A percentile compares a stretch with the other conserved stretches of the same genome.
phyloP scores from a whole-genome alignment of 2,329 filamentous ascomycete species.

The Hypoxylon sp. region DNA sequence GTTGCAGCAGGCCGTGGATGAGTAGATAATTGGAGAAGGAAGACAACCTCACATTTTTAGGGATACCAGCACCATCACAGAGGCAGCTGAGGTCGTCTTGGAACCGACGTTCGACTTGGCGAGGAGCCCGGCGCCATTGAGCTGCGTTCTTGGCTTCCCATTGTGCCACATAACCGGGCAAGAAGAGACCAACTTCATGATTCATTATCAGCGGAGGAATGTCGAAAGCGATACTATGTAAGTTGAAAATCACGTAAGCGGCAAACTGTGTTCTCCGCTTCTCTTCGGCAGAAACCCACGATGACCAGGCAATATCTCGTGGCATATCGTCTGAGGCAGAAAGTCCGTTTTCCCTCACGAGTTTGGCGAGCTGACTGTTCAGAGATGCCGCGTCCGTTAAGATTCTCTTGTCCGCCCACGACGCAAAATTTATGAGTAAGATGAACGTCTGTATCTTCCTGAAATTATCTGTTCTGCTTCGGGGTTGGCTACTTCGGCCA shows the following conservation, averaged over 20 bases:
- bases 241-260: conserved; percentile 64
- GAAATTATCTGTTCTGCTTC: conserved; percentile 31
- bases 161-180: conserved; percentile 65
- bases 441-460: conserved; percentile 56
- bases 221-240: conserved; percentile 72
- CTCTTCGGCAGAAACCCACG: conserved; percentile 64
- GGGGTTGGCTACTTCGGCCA: background rate
- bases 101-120: conserved; percentile 42
- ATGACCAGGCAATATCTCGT: conserved; percentile 64
- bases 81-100: conserved; percentile 52
- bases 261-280: conserved; percentile 65
- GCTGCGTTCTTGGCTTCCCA: conserved; percentile 65
- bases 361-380: conserved; percentile 39
- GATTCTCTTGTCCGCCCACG: conserved; percentile 42
- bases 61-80: conserved; percentile 38
- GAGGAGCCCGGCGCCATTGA: conserved; percentile 59
- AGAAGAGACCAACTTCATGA: conserved; percentile 63
- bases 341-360: conserved; percentile 29
- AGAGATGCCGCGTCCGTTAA: conserved; percentile 43
- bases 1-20: conserved; percentile 65
- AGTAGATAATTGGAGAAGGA: conserved; percentile 66
- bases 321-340: conserved; percentile 8
- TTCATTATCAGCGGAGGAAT: conserved; percentile 69
- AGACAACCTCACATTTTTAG: conserved; percentile 53
- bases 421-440: conserved; percentile 49